phyloP scores from a whole-genome alignment of 805 yeast species.

The Wickerhamiella parazyma region DNA sequence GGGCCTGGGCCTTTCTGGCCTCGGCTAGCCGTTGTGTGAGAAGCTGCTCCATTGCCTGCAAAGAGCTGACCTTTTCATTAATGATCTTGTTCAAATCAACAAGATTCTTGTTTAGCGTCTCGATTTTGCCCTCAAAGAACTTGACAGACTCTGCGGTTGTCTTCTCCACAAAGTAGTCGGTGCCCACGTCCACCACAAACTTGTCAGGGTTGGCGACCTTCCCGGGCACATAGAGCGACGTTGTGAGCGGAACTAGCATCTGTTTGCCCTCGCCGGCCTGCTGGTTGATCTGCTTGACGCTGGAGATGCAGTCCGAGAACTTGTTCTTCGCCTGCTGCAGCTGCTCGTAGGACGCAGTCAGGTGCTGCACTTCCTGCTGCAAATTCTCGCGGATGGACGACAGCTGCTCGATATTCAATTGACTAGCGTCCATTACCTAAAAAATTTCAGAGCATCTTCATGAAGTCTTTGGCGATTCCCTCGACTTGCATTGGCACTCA shows the following conservation, averaged over 20 bases:
- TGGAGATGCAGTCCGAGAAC: conserved; percentile 64
- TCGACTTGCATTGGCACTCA: conserved; percentile 42
- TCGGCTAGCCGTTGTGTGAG: conserved; percentile 15
- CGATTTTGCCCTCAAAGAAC: conserved; percentile 62
- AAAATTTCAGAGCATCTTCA: conserved; percentile 1
- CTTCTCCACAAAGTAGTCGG: conserved; percentile 90
- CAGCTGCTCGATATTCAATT: conserved; percentile 68
- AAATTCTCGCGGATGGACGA: conserved; percentile 69
- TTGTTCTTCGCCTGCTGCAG: conserved; percentile 68
- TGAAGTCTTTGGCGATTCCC: conserved; percentile 48
- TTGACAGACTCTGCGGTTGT: conserved; percentile 45
- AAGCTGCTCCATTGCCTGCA: conserved; percentile 43
- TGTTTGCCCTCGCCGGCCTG: conserved; percentile 34
- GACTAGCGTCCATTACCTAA: conserved; percentile 4
- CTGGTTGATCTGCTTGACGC: conserved; percentile 43
- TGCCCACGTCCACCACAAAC: conserved; percentile 87
- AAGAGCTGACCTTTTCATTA: conserved; percentile 52
- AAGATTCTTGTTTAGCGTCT: conserved; percentile 58
- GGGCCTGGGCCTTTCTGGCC: conserved; percentile 10
- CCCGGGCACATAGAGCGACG: conserved; percentile 85
- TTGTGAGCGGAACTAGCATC: conserved; percentile 73
- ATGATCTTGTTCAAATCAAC: conserved; percentile 62
- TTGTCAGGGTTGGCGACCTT: conserved; percentile 46
- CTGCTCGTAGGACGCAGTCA: conserved; percentile 71
- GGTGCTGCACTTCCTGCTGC: conserved; percentile 75